Percentiles rank a stretch among this genome's conserved stretches.
phyloP scores from a whole-genome alignment of 2,329 filamentous ascomycete species.

The Zasmidium citrigriseum region DNA sequence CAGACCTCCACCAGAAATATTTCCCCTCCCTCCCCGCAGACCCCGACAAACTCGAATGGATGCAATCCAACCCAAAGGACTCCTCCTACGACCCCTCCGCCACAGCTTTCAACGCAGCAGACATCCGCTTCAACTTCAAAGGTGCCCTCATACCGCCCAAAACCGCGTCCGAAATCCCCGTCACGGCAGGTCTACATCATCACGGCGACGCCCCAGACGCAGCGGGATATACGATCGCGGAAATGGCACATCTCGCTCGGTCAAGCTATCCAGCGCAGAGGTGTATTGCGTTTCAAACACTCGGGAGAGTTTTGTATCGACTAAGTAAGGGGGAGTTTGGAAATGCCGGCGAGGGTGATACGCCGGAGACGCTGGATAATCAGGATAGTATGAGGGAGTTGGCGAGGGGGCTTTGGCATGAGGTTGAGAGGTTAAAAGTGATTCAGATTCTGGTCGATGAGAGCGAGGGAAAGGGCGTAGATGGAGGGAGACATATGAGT shows the following conservation, averaged over 20 bases:
- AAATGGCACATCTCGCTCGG: slow-evolving; percentile 77
- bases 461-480: slow-evolving; percentile 61
- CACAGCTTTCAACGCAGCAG: slow-evolving; percentile 68
- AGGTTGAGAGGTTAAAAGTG: slow-evolving; percentile 73
- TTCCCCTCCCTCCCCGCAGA: slow-evolving; percentile 86
- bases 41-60: slow-evolving; percentile 85
- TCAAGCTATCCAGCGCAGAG: slow-evolving; percentile 83
- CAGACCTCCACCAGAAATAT: slow-evolving; percentile 85
- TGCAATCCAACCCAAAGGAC: slow-evolving; percentile 63
- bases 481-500: slow-evolving; percentile 67
- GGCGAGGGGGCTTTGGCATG: slow-evolving; percentile 79
- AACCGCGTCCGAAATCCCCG: slow-evolving; percentile 71
- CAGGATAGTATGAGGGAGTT: slow-evolving; percentile 48
- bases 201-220: slow-evolving; percentile 90
- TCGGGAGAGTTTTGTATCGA: slow-evolving; percentile 81
- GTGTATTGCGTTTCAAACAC: slow-evolving; percentile 87
- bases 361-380: slow-evolving; percentile 35
- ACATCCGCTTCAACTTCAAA: slow-evolving; percentile 85
- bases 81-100: slow-evolving; percentile 82
- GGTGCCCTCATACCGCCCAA: slow-evolving; percentile 78
- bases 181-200: slow-evolving; percentile 82
- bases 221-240: slow-evolving; percentile 88
- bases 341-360: slow-evolving; percentile 46
- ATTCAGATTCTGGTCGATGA: slow-evolving; percentile 77
- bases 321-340: slow-evolving; percentile 74